Evolutionary conservation across 192 early-diverging fungal genomes (phyloP).

Genomic region (Linnemannia exigua): DNA sequence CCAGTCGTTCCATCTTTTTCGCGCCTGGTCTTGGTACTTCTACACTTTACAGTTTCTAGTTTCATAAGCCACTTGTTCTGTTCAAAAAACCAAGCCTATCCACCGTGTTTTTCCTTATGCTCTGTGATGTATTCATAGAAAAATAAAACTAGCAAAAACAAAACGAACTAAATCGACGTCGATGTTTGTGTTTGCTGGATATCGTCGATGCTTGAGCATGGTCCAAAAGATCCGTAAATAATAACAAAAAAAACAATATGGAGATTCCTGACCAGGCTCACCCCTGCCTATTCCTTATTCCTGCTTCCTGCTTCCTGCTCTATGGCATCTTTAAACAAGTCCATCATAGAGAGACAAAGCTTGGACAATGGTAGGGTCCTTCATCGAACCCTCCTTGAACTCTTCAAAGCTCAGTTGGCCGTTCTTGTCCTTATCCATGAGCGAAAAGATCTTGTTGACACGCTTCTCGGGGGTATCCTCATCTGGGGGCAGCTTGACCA

Average conservation of each 20-base stretch:
- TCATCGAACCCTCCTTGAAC: conserved; percentile 87
- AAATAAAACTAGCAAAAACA: not conserved
- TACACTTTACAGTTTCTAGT: too few relatives aligned
- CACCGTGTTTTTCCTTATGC: too few relatives aligned
- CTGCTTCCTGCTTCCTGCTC: too few relatives aligned
- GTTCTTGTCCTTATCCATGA: conserved; percentile 89
- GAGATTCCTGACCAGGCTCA: not conserved
- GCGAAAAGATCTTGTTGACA: conserved; percentile 87
- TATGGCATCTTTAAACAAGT: conserved; percentile 69
- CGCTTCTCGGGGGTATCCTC: conserved; percentile 92
- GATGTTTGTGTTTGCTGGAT: not conserved
- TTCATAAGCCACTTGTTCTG: too few relatives aligned
- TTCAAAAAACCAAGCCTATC: too few relatives aligned
- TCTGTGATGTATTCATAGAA: too few relatives aligned
- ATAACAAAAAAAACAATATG: too few relatives aligned
- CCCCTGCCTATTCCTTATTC: not conserved
- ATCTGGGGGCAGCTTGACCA: conserved; percentile 89
- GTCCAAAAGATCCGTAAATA: too few relatives aligned
- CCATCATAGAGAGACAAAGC: conserved; percentile 89
- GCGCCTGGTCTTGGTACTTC: too few relatives aligned
- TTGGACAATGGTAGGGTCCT: conserved; percentile 87
- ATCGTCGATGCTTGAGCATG: not conserved
- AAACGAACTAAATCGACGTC: not conserved
- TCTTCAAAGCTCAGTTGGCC: conserved; percentile 84
- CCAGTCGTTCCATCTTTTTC: too few relatives aligned